Base-by-base conservation (phyloP, 108 stramenopile genomes). In the Skeletonema costatum region DNA sequence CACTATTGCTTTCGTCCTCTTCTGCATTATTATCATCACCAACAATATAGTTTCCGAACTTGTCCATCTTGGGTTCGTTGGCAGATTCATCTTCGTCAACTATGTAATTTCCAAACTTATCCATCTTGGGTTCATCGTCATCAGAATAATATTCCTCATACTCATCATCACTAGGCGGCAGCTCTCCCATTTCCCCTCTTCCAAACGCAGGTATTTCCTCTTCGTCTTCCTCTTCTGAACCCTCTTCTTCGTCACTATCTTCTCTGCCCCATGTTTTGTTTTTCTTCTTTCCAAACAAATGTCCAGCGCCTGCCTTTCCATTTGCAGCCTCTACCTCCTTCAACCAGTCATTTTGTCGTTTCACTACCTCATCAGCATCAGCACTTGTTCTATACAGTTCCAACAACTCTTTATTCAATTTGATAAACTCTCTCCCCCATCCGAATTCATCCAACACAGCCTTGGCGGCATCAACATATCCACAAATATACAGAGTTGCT, bases 381-480 rank as follows among this genome's bases (percentile, higher is more conserved):
- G 76, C 61, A 64, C 93, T 93, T 17, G 77, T 64, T 12, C 86
- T 85, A 74, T 99, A 99, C 68, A 89, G 63, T 62, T 97, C 96
- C 39, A 99, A 82, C 29, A 94, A 71, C 68, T 96, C 92, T 38
- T 73, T 58, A 85, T 99, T 99, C 13, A 99, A 71, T 31, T 78
- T 62, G 38, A 98, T 75, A 70, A 99, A 99, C 70, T 98, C 98
- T 32, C 80, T 87, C 17, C 99, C 99, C 93, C 96, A 99, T 10
- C 91, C 85, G 82, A 99, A 99, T 79, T 97, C 93, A 33, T 94
- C 74, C 88, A 99, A 81, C 8, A 99, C 72, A 31, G 77, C 81
- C 58, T 78, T 81, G 8, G 98, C 99, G 35, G 96, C 97, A 21
- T 95, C 91, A 6, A 78, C 76, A 50, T 84, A 89, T 0, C 93